These are phyloP conservation scores for Platanus orientalis DNA, from an alignment of 164 flowering plant species.

Conservation along the genomic window DNA sequence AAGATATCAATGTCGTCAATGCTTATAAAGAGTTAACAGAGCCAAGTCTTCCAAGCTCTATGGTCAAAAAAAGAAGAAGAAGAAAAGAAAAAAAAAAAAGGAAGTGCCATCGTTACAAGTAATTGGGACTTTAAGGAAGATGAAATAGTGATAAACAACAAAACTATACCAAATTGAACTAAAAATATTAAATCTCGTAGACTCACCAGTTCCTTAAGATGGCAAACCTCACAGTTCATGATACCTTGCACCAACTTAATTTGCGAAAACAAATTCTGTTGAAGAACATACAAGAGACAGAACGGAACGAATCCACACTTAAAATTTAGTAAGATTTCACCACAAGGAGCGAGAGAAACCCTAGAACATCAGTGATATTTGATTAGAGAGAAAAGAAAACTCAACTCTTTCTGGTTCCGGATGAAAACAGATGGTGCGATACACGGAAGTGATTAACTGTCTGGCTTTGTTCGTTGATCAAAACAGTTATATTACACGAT, in stretches of 20 bases:
- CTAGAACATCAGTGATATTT: not conserved
- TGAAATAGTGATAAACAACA: not conserved
- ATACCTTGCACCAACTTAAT: slow-evolving; percentile 3
- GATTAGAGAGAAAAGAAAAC: no score
- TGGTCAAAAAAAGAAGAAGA: not conserved
- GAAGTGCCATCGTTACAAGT: no score
- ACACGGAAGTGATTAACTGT: no score
- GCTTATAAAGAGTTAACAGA: no score
- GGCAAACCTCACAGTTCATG: slow-evolving; percentile 94
- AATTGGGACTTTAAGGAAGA: no score
- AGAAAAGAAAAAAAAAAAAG: not conserved
- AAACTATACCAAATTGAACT: not conserved
- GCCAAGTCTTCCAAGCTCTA: no score
- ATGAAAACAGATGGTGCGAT: no score
- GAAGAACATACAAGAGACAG: slow-evolving; percentile 12
- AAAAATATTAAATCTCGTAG: not conserved
- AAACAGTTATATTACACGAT: no score
- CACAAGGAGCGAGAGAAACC: not conserved
- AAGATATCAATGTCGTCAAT: no score
- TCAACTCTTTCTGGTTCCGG: no score
- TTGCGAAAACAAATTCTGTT: slow-evolving; percentile 12
- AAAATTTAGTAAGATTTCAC: no score
- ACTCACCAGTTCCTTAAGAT: slow-evolving; percentile 81
- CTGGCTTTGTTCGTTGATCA: no score
- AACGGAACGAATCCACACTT: not conserved